These are phyloP conservation scores for Acer campestre DNA, from an alignment of 345 rosid species.

Conservation along the genomic window DNA sequence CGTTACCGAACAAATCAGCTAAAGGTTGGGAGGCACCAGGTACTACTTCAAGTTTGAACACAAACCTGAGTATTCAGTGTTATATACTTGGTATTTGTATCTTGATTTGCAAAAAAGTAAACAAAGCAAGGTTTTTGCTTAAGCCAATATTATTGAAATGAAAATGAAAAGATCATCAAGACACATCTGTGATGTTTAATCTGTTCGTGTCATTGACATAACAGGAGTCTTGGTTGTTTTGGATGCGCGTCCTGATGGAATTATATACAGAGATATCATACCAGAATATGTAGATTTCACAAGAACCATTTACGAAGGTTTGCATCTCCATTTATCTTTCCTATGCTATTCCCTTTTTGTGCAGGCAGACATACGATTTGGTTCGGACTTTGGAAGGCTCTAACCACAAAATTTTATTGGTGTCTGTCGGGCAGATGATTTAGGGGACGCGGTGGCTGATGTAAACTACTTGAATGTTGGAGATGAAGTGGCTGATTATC, in stretches of 20 bases:
- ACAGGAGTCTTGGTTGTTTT: constrained; percentile 80
- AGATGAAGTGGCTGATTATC: constrained; percentile 42
- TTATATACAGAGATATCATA: constrained; percentile 77
- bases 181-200: neutral
- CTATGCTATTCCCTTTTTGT: neutral
- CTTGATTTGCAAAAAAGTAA: neutral
- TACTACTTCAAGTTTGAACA: constrained; percentile 31
- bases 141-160: neutral
- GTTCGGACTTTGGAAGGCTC: constrained; percentile 1
- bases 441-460: constrained; percentile 60
- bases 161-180: neutral
- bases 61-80: neutral
- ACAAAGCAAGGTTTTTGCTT: neutral
- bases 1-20: constrained; percentile 61
- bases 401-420: neutral
- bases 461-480: constrained; percentile 79
- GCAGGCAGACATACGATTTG: neutral
- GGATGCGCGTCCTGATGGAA: constrained; percentile 86
- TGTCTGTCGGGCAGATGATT: constrained; percentile 50
- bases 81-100: neutral
- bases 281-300: constrained; percentile 67
- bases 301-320: constrained; percentile 94
- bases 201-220: constrained; percentile 12
- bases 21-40: constrained; percentile 79
- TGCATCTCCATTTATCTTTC: constrained; percentile 12